Evolutionary conservation across 345 rosid species (phyloP).

Genomic region (Eucalyptus tenuipes): DNA sequence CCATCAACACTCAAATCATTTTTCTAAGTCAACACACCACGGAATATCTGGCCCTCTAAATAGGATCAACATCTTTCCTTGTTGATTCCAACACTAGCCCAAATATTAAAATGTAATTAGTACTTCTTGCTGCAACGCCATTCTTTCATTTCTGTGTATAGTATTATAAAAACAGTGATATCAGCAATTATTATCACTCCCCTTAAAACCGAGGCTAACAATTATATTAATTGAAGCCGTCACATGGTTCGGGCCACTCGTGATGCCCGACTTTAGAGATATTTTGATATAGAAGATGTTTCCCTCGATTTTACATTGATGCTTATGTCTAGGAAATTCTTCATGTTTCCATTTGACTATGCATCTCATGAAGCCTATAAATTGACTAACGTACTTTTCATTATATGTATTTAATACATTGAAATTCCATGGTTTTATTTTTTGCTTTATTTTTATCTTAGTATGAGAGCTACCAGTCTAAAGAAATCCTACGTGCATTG

Average conservation of each 20-base stretch:
- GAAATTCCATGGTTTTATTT: too few relatives aligned
- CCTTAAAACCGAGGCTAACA: neutral
- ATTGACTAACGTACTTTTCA: neutral
- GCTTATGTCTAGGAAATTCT: neutral
- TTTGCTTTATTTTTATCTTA: too few relatives aligned
- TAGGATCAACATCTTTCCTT: neutral
- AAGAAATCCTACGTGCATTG: neutral
- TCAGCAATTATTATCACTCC: neutral
- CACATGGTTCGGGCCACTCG: fast-evolving
- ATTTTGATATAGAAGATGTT: neutral
- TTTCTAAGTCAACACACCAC: neutral
- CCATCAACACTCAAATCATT: too few relatives aligned
- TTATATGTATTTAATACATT: too few relatives aligned
- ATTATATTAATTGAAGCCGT: fast-evolving
- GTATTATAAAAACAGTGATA: neutral
- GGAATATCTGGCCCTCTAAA: neutral
- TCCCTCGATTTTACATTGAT: neutral
- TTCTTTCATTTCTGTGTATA: neutral
- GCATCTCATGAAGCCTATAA: neutral
- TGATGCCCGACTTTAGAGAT: neutral
- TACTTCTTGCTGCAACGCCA: neutral
- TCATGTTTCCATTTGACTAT: neutral
- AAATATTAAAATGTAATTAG: too few relatives aligned
- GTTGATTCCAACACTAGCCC: neutral
- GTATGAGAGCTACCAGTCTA: fast-evolving